phyloP scores from a whole-genome alignment of 495 filamentous ascomycete genomes.

The Bacidia rubella region DNA sequence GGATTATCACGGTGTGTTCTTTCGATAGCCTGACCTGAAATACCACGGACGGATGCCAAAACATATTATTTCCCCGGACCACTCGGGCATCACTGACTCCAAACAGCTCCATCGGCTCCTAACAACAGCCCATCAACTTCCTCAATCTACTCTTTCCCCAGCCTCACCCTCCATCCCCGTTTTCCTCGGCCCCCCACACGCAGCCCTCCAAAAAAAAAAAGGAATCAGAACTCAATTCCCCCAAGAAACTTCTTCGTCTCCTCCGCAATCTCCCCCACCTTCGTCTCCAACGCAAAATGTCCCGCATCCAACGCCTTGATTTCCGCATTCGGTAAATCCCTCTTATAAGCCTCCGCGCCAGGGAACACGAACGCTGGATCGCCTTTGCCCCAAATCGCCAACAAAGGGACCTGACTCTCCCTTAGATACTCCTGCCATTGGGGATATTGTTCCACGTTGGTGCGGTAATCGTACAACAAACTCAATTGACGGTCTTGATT shows the following conservation, averaged over 20 bases:
- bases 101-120: no score
- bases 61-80: no score
- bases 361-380: conserved; percentile 42
- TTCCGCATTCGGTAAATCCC: conserved; percentile 35
- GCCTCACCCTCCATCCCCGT: no score
- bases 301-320: conserved; percentile 42
- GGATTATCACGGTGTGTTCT: no score
- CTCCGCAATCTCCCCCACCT: conserved; percentile 34
- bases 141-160: no score
- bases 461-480: conserved; percentile 44
- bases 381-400: conserved; percentile 51
- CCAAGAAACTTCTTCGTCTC: conserved; percentile 36
- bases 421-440: conserved; percentile 47
- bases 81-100: no score
- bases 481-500: conserved; percentile 44
- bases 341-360: conserved; percentile 47
- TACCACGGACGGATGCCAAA: no score
- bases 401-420: conserved; percentile 36
- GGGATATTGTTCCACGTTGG: conserved; percentile 40
- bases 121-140: no score
- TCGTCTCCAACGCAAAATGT: conserved; percentile 50
- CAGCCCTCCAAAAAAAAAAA: no score
- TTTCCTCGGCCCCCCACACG: no score
- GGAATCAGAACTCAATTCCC: conserved; percentile 8
- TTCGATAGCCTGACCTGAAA: no score